These are phyloP conservation scores for Arthroderma sp. DNA, from an alignment of 2,329 filamentous ascomycete genomes.

Conservation along the genomic window DNA sequence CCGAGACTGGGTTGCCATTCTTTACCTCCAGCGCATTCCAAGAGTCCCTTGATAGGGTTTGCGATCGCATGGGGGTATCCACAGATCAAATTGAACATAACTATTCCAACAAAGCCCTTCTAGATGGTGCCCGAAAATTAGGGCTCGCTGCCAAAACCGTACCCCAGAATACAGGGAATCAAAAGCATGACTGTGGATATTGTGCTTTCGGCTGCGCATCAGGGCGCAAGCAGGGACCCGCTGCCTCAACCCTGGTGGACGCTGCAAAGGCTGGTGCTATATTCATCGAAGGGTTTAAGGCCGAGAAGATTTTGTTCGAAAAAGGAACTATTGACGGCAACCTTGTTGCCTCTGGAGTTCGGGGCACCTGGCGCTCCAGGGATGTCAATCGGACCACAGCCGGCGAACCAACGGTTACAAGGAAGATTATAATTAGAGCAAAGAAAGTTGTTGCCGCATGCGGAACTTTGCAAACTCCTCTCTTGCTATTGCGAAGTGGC, in stretches of 20 bases:
- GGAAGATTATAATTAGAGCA: constrained; percentile 59
- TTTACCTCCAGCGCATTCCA: constrained; percentile 66
- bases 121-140: constrained; percentile 61
- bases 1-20: constrained; percentile 52
- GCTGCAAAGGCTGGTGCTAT: constrained; percentile 62
- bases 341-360: constrained; percentile 53
- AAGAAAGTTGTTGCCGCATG: constrained; percentile 68
- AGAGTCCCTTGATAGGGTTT: constrained; percentile 65
- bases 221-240: constrained; percentile 65
- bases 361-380: constrained; percentile 62
- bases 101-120: constrained; percentile 53
- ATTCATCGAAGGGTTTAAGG: constrained; percentile 73
- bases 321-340: constrained; percentile 33
- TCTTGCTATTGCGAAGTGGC: constrained; percentile 65
- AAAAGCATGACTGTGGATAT: constrained; percentile 60
- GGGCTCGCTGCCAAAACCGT: constrained; percentile 57
- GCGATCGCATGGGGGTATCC: constrained; percentile 62
- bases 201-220: constrained; percentile 48
- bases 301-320: constrained; percentile 57
- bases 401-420: constrained; percentile 37
- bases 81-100: constrained; percentile 57
- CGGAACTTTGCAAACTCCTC: constrained; percentile 63
- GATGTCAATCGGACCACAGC: constrained; percentile 48
- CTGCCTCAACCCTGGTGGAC: constrained; percentile 63
- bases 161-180: constrained; percentile 65